These are phyloP conservation scores for Esteya vermicola DNA, from an alignment of 2,329 filamentous ascomycete genomes.

Conservation along the genomic window DNA sequence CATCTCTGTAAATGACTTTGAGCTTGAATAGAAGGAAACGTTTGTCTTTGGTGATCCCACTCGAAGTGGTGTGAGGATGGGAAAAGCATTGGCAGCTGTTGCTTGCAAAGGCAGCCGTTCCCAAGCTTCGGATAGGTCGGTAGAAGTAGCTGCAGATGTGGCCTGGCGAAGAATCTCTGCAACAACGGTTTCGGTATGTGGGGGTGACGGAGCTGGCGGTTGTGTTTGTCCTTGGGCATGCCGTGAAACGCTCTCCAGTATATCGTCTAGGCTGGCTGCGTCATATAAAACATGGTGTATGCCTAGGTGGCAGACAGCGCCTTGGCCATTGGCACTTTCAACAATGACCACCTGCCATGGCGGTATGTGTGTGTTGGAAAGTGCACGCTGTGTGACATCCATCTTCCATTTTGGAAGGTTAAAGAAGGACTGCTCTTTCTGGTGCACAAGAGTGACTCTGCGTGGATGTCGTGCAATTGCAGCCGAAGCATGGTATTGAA, in stretches of 20 bases:
- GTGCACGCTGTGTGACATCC: slow-evolving; percentile 17
- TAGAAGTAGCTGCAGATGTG: slow-evolving; percentile 11
- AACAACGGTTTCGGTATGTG: slow-evolving; percentile 20
- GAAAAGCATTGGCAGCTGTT: slow-evolving; percentile 59
- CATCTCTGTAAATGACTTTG: slow-evolving; percentile 28
- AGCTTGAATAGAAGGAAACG: slow-evolving; percentile 15
- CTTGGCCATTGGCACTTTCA: slow-evolving; percentile 17
- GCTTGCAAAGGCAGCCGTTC: slow-evolving; percentile 32
- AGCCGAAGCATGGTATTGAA: slow-evolving; percentile 34
- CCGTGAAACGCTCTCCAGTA: slow-evolving; percentile 45
- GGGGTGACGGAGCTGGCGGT: neutral
- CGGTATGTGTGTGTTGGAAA: slow-evolving; percentile 33
- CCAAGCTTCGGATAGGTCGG: slow-evolving; percentile 46
- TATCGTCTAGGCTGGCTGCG: slow-evolving; percentile 52
- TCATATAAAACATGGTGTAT: slow-evolving; percentile 81
- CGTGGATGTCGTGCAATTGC: neutral
- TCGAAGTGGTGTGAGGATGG: slow-evolving; percentile 53
- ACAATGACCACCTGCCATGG: slow-evolving; percentile 50
- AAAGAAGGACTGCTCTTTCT: slow-evolving; percentile 11
- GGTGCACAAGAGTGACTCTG: neutral
- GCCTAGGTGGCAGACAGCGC: slow-evolving; percentile 20
- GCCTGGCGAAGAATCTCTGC: slow-evolving; percentile 25
- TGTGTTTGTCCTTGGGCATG: slow-evolving; percentile 18
- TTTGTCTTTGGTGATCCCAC: slow-evolving; percentile 10
- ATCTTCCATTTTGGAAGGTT: slow-evolving; percentile 23